Evolutionary conservation across 371 early-diverging fungal species (phyloP), one percentile per base, ranked within the genome.

Genomic region (Mortierella sp.): DNA sequence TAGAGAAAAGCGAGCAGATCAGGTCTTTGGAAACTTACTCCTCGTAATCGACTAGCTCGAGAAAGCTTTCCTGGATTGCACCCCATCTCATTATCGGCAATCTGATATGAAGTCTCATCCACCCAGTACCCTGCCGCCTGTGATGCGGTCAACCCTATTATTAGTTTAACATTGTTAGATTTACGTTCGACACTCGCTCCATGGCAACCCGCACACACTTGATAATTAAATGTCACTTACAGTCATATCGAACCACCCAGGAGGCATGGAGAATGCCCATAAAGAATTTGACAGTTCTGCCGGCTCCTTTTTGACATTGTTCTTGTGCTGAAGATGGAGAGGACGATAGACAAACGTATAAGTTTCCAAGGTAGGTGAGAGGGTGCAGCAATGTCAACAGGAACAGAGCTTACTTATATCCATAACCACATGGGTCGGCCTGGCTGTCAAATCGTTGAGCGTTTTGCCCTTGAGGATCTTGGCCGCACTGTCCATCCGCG

Each of bases 61-160:
- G 86, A 82, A 19, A 54, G 21, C 46, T 77, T 79, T 0, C 80
- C 75, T 9, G 82, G 82, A 24, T 79, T 86, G 51, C 61, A 70
- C 16, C 80, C 82, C 67, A 79, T 77, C 75, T 86, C 86, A 67
- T 86, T 86, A 19, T 86, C 72, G 10, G 76, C 28, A 13, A 77
- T 67, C 51, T 82, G 80, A 24, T 82, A 79, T 3, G 75, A 46
- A 2, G 31, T 54, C 53, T 86, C 86, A 8, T 82, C 73, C 0
- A 86, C 82, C 86, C 86, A 86, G 44, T 79, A 86, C 5, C 86
- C 86, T 16, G 86, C 86, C 46, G 61, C 43, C 48, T 77, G 69
- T 0, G 86, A 86, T 6, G 73, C 82, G 3, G 14, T 53, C 14
- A 86, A 50, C 86, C 86, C 86, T 86, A 73, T 24, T 21, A 16